These are phyloP conservation scores for Penicillium aurantiogriseum DNA, from an alignment of 2,329 filamentous ascomycete genomes.

Conservation along the genomic window DNA sequence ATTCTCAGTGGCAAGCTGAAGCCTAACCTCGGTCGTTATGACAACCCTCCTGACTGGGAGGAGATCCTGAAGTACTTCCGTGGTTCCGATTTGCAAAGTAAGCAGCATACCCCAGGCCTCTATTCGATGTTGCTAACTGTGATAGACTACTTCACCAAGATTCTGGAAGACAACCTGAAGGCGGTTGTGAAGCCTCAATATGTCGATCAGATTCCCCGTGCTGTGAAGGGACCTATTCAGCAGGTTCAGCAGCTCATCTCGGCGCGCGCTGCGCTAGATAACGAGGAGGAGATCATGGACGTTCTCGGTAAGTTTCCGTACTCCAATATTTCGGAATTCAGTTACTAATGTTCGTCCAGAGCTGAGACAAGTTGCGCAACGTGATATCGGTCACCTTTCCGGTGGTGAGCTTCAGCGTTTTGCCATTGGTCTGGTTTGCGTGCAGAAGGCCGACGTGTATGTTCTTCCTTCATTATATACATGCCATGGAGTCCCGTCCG, in stretches of 20 bases:
- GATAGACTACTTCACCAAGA: constrained; percentile 95
- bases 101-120: constrained; percentile 36
- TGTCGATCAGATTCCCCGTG: constrained; percentile 95
- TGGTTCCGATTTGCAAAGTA: constrained; percentile 95
- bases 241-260: constrained; percentile 76
- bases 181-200: constrained; percentile 99
- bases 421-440: constrained; percentile 91
- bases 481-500: background rate
- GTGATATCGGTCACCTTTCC: constrained; percentile 85
- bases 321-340: background rate
- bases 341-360: constrained; percentile 51
- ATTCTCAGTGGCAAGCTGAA: constrained; percentile 98
- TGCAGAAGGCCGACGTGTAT: constrained; percentile 89
- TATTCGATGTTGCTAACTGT: constrained; percentile 10
- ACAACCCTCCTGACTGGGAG: constrained; percentile 98
- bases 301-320: constrained; percentile 59
- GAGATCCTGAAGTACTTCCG: constrained; percentile 98
- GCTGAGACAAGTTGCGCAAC: constrained; percentile 82
- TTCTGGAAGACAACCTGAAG: constrained; percentile 94
- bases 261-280: constrained; percentile 71
- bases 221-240: constrained; percentile 78
- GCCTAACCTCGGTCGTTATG: constrained; percentile 91
- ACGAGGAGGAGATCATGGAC: constrained; percentile 78
- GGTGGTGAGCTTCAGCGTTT: constrained; percentile 98
- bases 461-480: constrained; percentile 23